Base-by-base conservation (phyloP, 176 grass and related monocot species). In the Cymbopogon citratus region DNA sequence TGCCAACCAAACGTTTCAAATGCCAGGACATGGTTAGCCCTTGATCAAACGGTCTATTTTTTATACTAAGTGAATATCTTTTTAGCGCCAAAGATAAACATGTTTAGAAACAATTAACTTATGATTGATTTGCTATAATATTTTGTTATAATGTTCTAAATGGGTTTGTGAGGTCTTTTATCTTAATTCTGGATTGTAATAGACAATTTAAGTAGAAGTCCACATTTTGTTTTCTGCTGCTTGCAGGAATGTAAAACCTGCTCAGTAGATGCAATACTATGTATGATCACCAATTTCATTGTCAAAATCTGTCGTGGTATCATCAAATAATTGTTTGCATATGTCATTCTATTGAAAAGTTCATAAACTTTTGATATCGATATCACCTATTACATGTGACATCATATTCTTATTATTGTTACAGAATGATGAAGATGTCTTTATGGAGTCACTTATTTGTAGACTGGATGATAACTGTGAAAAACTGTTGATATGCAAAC, bases 401-500 rank as follows among this genome's bases (percentile, higher is more conserved):
- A 63, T 13, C 35, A 52, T 81, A 64, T 84, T 75, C 29, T 63
- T 66, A 72, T 59, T 61, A 9, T 85, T 85, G 7, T 85, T 85
- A 72, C 95, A 94, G 92, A 91, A 52, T 35, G 82, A 91, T 67
- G 85, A 93, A 78, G 87, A 94, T 70, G 84, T 98, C 69, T 98
- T 98, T 76, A 93, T 98, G 95, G 90, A 98, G 76, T 98, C 95
- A 33, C 90, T 98, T 83, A 98, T 98, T 80, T 98, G 92, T 72
- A 94, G 89, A 91, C 48, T 94, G 79, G 90, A 94, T 78, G 81
- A 85, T 77, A 79, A 94, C 48, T 98, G 92, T 73, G 79, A 91
- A 27, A 98, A 91, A 89, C 88, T 98, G 87, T 83, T 98, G 73
- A 87, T 87, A 60, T 98, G 95, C 82, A 92, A 92, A 84, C 77